Conservation (phyloP, 352 stramenopile genomes). For the Pythium biforme region DNA sequence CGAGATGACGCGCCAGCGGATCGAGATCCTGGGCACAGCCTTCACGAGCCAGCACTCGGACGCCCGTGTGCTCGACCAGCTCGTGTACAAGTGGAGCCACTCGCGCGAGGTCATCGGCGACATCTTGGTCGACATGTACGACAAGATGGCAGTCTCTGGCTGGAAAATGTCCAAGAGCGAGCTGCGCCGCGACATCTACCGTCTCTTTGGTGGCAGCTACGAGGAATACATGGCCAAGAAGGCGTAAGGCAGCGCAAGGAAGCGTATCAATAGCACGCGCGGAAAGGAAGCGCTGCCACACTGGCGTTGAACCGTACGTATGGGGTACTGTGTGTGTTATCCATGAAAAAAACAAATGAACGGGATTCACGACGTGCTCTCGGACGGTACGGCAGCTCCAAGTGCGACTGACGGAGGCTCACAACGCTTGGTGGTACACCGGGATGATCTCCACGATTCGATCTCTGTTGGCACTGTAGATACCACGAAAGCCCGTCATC, state of each 20-base stretch:
- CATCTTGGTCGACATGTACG: slow-evolving; percentile 88
- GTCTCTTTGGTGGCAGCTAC: slow-evolving; percentile 88
- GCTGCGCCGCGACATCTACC: slow-evolving; percentile 80
- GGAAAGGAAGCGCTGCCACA: too few species aligned
- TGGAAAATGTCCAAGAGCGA: slow-evolving; percentile 86
- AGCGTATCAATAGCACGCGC: too few species aligned
- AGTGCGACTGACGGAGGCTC: too few species aligned
- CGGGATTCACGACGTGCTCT: too few species aligned
- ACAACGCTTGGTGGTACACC: too few species aligned
- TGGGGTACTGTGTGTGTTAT: too few species aligned
- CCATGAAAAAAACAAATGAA: too few species aligned
- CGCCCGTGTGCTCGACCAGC: slow-evolving; percentile 91
- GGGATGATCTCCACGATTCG: too few species aligned
- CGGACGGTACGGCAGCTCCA: too few species aligned
- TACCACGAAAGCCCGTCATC: too few species aligned
- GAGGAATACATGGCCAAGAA: slow-evolving; percentile 91
- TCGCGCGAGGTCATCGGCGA: slow-evolving; percentile 87
- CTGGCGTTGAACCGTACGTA: too few species aligned
- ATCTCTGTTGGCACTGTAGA: too few species aligned
- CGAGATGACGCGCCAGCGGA: slow-evolving; percentile 84
- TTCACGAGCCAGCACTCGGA: slow-evolving; percentile 95
- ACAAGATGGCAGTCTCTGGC: slow-evolving; percentile 78
- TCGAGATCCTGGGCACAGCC: slow-evolving; percentile 92
- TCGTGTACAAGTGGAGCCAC: slow-evolving; percentile 96
- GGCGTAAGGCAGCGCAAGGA: slow-evolving; percentile 4